Base-by-base conservation (phyloP, 2,329 filamentous ascomycete genomes). In the Fusarium clavum region DNA sequence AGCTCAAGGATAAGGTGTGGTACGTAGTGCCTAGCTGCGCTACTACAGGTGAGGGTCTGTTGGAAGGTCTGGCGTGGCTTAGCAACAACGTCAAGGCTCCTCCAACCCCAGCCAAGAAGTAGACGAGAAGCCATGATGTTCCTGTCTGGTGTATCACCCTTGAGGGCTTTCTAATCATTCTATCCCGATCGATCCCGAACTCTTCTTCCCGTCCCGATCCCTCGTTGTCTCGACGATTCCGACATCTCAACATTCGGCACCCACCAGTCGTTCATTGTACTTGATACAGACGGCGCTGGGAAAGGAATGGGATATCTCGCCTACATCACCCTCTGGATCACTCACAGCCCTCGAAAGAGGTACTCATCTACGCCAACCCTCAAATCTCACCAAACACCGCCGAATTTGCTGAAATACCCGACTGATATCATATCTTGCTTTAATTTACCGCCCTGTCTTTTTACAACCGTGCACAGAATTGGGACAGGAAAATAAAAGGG, bases 1-100 rank as follows among this genome's bases (percentile, higher is more conserved):
- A 92, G 78, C 85, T 95, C 73, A 94, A 92, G 82, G 92, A 94
- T 79, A 93, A 92, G 85, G 87, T 93, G 78, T 95, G 92, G 92
- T 94, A 92, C 79, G 92, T 95, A 67, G 91, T 93, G 76, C 92
- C 93, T 54, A 94, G 91, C 81, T 93, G 92, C 78, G 93, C 93
- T 57, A 94, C 91, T 30, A 92, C 91, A 20, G 92, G 92, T 64
- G 92, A 94, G 78, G 92, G 93, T 76, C 86, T 96, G 64, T 87
- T 94, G 73, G 92, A 95, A 81, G 93, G 93, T 73, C 83, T 96
- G 78, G 91, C 90, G 57, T 94, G 92, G 92, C 85, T 95, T 72
- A 94, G 91, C 71, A 93, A 93, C 83, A 94, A 94, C 78, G 91
- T 94, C 82, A 94, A 94, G 83, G 83, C 87, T 9, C 86, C 86